These are phyloP conservation scores for Magnaporthiopsis rhizophila DNA, from an alignment of 2,329 filamentous ascomycete genomes.

Conservation along the genomic window DNA sequence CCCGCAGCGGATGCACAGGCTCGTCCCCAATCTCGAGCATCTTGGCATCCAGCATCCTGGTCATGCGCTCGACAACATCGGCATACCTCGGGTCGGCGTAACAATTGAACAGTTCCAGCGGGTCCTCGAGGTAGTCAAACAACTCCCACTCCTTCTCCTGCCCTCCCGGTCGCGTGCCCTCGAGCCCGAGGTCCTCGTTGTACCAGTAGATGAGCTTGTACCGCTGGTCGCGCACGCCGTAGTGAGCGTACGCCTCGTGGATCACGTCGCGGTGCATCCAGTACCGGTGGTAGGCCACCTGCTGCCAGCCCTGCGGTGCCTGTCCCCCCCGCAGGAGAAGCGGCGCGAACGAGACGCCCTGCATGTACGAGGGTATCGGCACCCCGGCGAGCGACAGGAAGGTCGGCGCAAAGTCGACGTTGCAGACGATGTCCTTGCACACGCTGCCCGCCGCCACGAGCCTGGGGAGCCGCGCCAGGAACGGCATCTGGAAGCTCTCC, in stretches of 20 bases:
- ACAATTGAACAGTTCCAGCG: slow-evolving; percentile 39
- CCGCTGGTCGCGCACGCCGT: slow-evolving; percentile 40
- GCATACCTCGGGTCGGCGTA: slow-evolving; percentile 30
- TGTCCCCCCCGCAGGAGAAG: slow-evolving; percentile 26
- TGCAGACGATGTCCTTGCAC: slow-evolving; percentile 40
- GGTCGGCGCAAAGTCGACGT: slow-evolving; percentile 45
- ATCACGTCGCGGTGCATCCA: slow-evolving; percentile 47
- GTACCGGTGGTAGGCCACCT: slow-evolving; percentile 46
- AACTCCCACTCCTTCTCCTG: slow-evolving; percentile 44
- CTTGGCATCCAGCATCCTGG: slow-evolving; percentile 33
- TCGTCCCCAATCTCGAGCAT: slow-evolving; percentile 45
- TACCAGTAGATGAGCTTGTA: slow-evolving; percentile 53
- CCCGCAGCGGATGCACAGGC: slow-evolving; percentile 20
- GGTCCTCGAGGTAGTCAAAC: slow-evolving; percentile 43
- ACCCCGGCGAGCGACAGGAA: slow-evolving; percentile 38
- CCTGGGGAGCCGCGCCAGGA: slow-evolving; percentile 37
- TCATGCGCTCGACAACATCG: slow-evolving; percentile 32
- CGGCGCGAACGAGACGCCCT: slow-evolving; percentile 35
- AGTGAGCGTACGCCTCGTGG: slow-evolving; percentile 42
- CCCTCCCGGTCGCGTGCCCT: slow-evolving; percentile 32
- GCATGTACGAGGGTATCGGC: slow-evolving; percentile 39
- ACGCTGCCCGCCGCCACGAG: slow-evolving; percentile 30
- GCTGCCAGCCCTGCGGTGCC: slow-evolving; percentile 36
- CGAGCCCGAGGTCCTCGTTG: slow-evolving; percentile 37
- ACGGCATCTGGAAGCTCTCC: slow-evolving; percentile 49